Evolutionary conservation across 345 rosid genomes (phyloP).

Genomic region (Moringa oleifera): DNA sequence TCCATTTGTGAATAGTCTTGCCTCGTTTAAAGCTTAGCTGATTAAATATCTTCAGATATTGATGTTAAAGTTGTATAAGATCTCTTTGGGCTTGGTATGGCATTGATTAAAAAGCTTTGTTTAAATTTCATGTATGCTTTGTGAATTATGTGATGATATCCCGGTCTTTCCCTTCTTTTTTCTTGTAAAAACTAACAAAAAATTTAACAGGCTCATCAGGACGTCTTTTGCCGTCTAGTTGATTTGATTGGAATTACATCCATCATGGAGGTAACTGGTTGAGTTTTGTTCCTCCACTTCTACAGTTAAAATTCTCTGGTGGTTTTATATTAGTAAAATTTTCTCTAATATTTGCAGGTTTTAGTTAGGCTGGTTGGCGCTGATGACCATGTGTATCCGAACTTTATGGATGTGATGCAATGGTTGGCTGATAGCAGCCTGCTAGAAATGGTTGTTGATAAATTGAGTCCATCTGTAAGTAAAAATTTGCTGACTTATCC

Average conservation of each 20-base stretch:
- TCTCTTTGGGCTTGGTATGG: no score
- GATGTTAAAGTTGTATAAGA: no score
- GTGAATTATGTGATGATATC: not conserved
- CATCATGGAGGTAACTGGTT: conserved; percentile 85
- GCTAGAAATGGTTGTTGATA: conserved; percentile 95
- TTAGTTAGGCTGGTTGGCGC: conserved; percentile 95
- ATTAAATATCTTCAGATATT: no score
- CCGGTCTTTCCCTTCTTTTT: not conserved
- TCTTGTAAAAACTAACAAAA: conserved; percentile 5
- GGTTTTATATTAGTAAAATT: conserved; percentile 1
- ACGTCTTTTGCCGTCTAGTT: conserved; percentile 76
- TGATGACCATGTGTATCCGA: conserved; percentile 94
- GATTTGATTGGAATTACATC: conserved; percentile 99
- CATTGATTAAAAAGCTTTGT: no score
- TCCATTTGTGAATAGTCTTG: no score
- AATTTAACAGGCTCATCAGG: conserved; percentile 71
- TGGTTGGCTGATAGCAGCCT: conserved; percentile 90
- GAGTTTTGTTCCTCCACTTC: not conserved
- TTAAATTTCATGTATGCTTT: not conserved
- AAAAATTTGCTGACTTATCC: not conserved
- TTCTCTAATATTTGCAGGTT: conserved; percentile 44
- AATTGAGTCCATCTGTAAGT: conserved; percentile 85
- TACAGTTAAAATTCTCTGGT: not conserved
- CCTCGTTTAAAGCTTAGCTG: no score
- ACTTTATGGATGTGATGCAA: conserved; percentile 95